A percentile compares a stretch with the other conserved stretches of the same genome.
These are phyloP conservation scores for Maudiozyma barnettii DNA, from an alignment of 805 yeast genomes.

Conservation along the genomic window DNA sequence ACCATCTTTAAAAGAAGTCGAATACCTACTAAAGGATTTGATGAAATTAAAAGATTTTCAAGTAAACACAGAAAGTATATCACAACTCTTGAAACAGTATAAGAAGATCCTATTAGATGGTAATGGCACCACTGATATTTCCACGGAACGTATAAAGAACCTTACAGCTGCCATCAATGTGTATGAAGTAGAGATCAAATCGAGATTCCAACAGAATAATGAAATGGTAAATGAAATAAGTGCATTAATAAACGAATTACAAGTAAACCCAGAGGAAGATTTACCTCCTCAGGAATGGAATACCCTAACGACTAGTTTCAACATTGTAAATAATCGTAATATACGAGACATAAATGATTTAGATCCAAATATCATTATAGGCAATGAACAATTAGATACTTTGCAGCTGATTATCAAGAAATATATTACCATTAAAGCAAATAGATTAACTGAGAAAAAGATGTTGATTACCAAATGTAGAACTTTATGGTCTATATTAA, in stretches of 20 bases:
- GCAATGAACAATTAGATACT: slow-evolving; percentile 2
- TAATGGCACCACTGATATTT: slow-evolving; percentile 15
- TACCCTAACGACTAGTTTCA: not conserved
- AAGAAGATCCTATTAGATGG: slow-evolving; percentile 15
- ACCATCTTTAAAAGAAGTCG: slow-evolving; percentile 13
- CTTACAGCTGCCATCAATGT: slow-evolving; percentile 6
- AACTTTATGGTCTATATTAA: slow-evolving; percentile 48
- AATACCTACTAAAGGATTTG: slow-evolving; percentile 1
- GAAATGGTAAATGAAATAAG: slow-evolving; percentile 10
- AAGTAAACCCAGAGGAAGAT: slow-evolving; percentile 12
- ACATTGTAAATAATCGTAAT: not conserved
- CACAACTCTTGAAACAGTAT: slow-evolving; percentile 15
- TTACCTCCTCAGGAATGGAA: not conserved
- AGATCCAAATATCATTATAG: not conserved
- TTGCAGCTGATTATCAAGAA: slow-evolving; percentile 10
- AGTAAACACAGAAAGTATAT: not conserved
- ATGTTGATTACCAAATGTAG: slow-evolving; percentile 34
- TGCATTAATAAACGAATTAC: slow-evolving; percentile 16
- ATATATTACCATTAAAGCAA: slow-evolving; percentile 20
- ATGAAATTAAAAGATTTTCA: slow-evolving; percentile 4
- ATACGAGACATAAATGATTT: no score
- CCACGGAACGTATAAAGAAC: slow-evolving; percentile 8
- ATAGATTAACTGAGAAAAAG: slow-evolving; percentile 31
- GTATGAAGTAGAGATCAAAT: slow-evolving; percentile 13
- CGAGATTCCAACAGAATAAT: slow-evolving; percentile 8